These are phyloP conservation scores for Tetradesmus obliquus DNA, from an alignment of 139 green algal genomes.

Conservation along the genomic window DNA sequence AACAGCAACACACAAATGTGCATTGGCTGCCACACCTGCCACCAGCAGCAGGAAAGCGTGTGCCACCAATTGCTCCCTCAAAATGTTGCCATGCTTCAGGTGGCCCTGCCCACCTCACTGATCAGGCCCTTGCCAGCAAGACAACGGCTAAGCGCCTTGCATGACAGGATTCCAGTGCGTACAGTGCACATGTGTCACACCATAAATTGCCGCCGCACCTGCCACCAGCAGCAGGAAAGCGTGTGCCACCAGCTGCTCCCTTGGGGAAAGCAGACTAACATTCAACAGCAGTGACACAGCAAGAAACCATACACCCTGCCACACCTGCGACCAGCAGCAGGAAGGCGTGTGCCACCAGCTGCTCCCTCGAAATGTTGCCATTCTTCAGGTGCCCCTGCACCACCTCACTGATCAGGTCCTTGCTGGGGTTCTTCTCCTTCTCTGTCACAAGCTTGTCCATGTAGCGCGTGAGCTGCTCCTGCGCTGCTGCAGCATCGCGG, in stretches of 20 bases:
- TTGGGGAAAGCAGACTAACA: no score
- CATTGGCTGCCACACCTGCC: constrained; percentile 31
- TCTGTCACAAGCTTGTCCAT: constrained; percentile 48
- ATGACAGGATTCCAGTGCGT: no score
- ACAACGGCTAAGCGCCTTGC: no score
- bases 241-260: constrained; percentile 54
- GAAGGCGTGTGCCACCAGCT: constrained; percentile 60
- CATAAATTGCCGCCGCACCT: not conserved
- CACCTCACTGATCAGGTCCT: constrained; percentile 50
- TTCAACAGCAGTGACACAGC: no score
- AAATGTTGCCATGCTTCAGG: constrained; percentile 46
- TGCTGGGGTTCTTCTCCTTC: constrained; percentile 48
- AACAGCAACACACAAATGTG: no score
- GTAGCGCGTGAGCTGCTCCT: constrained; percentile 52
- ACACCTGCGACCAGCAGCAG: constrained; percentile 64
- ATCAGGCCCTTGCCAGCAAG: no score
- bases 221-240: constrained; percentile 69
- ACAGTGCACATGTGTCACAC: no score
- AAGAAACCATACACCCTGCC: no score
- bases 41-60: constrained; percentile 67
- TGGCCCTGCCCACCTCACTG: constrained; percentile 3
- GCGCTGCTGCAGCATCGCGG: constrained; percentile 49
- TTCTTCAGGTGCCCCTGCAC: constrained; percentile 38
- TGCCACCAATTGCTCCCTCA: constrained; percentile 49
- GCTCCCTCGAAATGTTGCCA: constrained; percentile 49